Base-by-base conservation (phyloP, 2,329 filamentous ascomycete genomes). In the Colletotrichum destructivum region DNA sequence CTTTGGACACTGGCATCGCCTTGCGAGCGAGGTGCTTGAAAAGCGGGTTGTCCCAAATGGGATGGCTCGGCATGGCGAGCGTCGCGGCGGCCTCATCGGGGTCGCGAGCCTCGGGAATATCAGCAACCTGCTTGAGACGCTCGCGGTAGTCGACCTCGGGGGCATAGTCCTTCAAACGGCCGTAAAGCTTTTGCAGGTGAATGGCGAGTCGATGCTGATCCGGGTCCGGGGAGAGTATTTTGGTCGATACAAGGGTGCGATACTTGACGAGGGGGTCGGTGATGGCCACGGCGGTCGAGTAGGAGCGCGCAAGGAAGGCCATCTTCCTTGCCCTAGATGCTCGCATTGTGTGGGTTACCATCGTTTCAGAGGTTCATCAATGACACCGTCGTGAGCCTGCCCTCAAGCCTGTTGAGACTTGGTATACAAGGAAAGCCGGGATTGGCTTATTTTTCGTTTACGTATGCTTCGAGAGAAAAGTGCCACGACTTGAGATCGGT, bases 251-350 rank as follows among this genome's bases (percentile, higher is more conserved):
- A 16, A 95, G 84, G 26, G 92, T 88, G 69, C 92, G 89, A 80
- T 96, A 96, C 74, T 94, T 91, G 73, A 95, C 89, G 72, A 95
- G 83, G 4, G 93, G 93, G 77, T 95, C 94, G 3, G 90, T 91
- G 75, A 91, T 90, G 68, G 87, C 86, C 42, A 91, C 82, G 42
- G 88, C 87, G 15, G 85, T 86, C 11, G 83, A 84, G 76, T 83
- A 80, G 15, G 77, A 78, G 13, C 70, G 61, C 18, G 11, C 31
- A 18, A 69, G 1, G 23, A 31, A 47, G 38, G 61, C 66, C 61
- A 62, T 47, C 46, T n/a, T 60, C 21, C 26, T 23, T 23, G 66
- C 13, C 15, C 21, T 26, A 16, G 35, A n/a, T 23, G 38, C 15
- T 46, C 38, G 62, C 78, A 82, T 78, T 15, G 57, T 74, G 61